phyloP scores from a whole-genome alignment of 2,329 filamentous ascomycete genomes.

The Metarhizium humberi region DNA sequence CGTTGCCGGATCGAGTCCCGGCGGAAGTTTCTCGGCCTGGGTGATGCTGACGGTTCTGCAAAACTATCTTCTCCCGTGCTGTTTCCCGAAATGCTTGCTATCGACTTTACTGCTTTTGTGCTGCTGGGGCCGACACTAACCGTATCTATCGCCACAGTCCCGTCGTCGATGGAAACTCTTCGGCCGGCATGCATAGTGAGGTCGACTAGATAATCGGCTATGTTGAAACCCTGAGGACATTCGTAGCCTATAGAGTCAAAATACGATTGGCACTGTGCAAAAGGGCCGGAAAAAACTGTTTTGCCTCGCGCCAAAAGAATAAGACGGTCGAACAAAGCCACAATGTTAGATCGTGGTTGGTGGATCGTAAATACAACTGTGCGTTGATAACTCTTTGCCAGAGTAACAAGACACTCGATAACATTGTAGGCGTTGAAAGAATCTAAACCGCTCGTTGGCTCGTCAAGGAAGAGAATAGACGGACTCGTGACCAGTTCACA shows the following conservation, averaged over 20 bases:
- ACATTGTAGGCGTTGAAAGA: conserved; percentile 98
- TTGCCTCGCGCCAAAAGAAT: conserved; percentile 81
- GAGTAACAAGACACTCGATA: conserved; percentile 84
- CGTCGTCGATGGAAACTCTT: conserved; percentile 46
- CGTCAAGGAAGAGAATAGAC: conserved; percentile 93
- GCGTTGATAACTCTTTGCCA: conserved; percentile 93
- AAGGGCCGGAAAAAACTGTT: conserved; percentile 89
- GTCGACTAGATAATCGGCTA: conserved; percentile 95
- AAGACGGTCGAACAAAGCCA: conserved; percentile 91
- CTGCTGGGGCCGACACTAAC: conserved; percentile 74
- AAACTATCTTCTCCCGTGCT: conserved; percentile 63
- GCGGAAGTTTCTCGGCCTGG: conserved; percentile 58
- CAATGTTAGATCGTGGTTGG: conserved; percentile 95
- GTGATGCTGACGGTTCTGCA: conserved; percentile 48
- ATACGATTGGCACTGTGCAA: conserved; percentile 79
- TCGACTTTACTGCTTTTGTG: conserved; percentile 79
- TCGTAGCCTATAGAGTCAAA: conserved; percentile 88
- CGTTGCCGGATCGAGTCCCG: conserved; percentile 73
- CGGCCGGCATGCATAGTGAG: conserved; percentile 89
- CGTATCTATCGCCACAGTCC: conserved; percentile 42
- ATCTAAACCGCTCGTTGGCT: conserved; percentile 92
- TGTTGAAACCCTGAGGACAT: conserved; percentile 95
- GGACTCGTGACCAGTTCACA: conserved; percentile 97
- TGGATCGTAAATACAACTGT: conserved; percentile 98
- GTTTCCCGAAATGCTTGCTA: conserved; percentile 70